These are phyloP conservation scores for Globisporangium sylvaticum DNA, from an alignment of 352 stramenopile genomes.

Conservation along the genomic window DNA sequence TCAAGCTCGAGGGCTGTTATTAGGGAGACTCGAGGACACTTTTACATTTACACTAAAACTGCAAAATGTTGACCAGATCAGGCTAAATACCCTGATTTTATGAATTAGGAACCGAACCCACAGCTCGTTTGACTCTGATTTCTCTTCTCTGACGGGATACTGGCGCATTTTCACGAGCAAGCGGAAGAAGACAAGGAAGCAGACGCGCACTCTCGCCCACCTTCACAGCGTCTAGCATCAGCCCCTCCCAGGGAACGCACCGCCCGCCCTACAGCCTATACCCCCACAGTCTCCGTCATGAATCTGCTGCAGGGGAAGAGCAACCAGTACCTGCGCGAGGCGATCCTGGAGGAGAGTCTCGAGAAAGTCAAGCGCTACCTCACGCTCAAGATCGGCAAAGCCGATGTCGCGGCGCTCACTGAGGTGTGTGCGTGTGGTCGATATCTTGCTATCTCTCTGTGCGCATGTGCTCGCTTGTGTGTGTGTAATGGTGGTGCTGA, in stretches of 20 bases:
- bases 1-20: no score
- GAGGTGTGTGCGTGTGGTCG: constrained; percentile 40
- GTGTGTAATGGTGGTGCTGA: not conserved
- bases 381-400: constrained; percentile 82
- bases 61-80: no score
- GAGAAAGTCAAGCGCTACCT: constrained; percentile 79
- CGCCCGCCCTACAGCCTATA: not conserved
- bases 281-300: constrained; percentile 26
- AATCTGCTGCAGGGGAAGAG: constrained; percentile 85
- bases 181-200: not conserved
- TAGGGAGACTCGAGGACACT: no score
- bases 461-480: not conserved
- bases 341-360: constrained; percentile 77
- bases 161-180: not conserved
- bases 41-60: no score
- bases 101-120: not conserved
- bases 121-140: constrained; percentile 3
- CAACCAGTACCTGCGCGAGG: constrained; percentile 81
- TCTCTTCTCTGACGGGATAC: not conserved
- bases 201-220: not conserved
- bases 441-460: no score
- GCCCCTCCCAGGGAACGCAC: not conserved
- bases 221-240: not conserved
- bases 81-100: not conserved
- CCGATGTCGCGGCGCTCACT: constrained; percentile 68